Base-by-base conservation (phyloP, 1,284 basidiomycete genomes). In the Sporisorium sorghi region DNA sequence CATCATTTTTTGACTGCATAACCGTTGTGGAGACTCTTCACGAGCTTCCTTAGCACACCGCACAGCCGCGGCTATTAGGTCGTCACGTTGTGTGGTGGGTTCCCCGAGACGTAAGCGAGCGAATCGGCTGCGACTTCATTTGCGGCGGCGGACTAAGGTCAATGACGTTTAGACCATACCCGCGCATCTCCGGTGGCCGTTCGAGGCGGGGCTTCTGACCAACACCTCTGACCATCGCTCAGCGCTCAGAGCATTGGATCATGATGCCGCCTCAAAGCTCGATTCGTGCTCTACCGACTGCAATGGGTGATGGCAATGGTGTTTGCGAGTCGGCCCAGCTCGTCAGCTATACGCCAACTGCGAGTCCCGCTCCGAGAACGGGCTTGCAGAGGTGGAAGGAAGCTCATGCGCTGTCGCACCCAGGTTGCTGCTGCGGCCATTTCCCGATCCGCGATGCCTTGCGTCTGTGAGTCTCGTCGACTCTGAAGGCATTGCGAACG, bases 361-460 rank as follows among this genome's bases (percentile, higher is more conserved):
- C 46, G n/a, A 14, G 28, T 50, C 19, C 49, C 52, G 42, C 42
- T 33, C 52, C 52, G 30, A 55, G 33, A 4, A 23, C 33, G 28
- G n/a, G 26, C 44, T 28, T 23, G 10, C 32, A 35, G 2, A 32
- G 30, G 19, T 3, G 11, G n/a, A n/a, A n/a, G n/a, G n/a, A 35
- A 49, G 11, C 19, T 23, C 21, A 32, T 23, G 12, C 21, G 30
- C n/a, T 2, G n/a, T 32, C n/a, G 19, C 19, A 49, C 30, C 47
- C 47, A 49, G 47, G 32, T 49, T 35, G 47, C 19, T 2, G 5
- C 32, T 49, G 47, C 23, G 28, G 5, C 5, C 12, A n/a, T n/a
- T 32, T 23, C 47, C 1, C 14, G 32, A 10, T 23, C 30, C 47
- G 32, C 28, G 32, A 49, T 47, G 26, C 44, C 3, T 8, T 46